A percentile compares a stretch with the other conserved stretches of the same genome.
Evolutionary conservation across 805 yeast genomes (phyloP).

Genomic region (Isabelozyma pseudorhagii): DNA sequence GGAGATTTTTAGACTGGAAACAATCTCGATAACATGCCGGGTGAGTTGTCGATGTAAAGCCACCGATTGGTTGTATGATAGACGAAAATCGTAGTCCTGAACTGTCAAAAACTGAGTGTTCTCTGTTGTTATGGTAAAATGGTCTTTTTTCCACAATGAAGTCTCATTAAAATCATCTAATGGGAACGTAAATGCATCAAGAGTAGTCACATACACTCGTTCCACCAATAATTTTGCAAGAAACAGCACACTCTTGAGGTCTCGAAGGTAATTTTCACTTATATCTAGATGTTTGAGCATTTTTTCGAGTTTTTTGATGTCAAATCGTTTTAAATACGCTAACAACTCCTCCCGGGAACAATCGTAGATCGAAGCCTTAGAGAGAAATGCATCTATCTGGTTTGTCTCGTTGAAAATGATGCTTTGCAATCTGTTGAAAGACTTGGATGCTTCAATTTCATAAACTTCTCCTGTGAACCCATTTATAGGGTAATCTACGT

Average conservation of each 20-base stretch:
- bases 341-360: not conserved
- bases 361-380: not conserved
- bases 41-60: slow-evolving; percentile 1
- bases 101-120: slow-evolving; percentile 2
- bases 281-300: not conserved
- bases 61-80: not conserved
- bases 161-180: not conserved
- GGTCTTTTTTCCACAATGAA: not conserved
- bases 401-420: not conserved
- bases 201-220: not conserved
- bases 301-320: not conserved
- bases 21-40: slow-evolving; percentile 13
- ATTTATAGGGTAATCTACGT: slow-evolving; percentile 37
- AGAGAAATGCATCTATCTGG: slow-evolving; percentile 2
- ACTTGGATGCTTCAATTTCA: slow-evolving; percentile 1
- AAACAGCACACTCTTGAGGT: not conserved
- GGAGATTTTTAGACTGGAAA: slow-evolving; percentile 13
- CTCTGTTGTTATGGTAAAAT: not conserved
- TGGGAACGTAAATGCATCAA: not conserved
- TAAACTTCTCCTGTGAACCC: slow-evolving; percentile 30
- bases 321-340: not conserved
- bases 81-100: slow-evolving; percentile 4
- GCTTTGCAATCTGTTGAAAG: slow-evolving; percentile 4
- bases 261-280: not conserved
- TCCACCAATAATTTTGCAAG: not conserved